Evolutionary conservation across 2,329 filamentous ascomycete species (phyloP).

Genomic region (Aureobasidium uvarum): DNA sequence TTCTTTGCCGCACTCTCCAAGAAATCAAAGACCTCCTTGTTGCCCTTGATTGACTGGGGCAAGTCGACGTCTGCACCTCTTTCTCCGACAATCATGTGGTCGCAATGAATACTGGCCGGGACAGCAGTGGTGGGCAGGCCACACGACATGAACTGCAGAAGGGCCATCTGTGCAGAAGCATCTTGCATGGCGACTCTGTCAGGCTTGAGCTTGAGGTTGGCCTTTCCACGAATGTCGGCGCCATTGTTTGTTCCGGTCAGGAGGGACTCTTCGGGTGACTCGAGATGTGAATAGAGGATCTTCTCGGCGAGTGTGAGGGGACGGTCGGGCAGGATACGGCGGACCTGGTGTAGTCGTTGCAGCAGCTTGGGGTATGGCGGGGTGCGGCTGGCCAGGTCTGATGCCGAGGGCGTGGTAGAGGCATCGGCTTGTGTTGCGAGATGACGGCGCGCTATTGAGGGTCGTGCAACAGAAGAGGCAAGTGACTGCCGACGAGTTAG

Average conservation of each 20-base stretch:
- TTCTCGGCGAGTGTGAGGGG: constrained; percentile 90
- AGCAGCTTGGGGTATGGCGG: constrained; percentile 83
- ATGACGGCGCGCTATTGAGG: constrained; percentile 29
- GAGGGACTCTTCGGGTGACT: constrained; percentile 84
- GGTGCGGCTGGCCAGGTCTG: constrained; percentile 56
- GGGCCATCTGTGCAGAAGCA: constrained; percentile 95
- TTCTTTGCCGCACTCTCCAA: constrained; percentile 86
- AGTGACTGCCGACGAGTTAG: constrained; percentile 20
- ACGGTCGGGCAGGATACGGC: constrained; percentile 62
- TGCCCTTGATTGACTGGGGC: constrained; percentile 78
- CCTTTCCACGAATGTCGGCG: constrained; percentile 75
- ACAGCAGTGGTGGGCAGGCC: constrained; percentile 85
- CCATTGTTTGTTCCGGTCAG: constrained; percentile 81
- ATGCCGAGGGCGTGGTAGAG: constrained; percentile 26
- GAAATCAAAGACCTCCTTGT: constrained; percentile 98
- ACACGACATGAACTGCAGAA: constrained; percentile 98
- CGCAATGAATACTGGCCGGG: constrained; percentile 96
- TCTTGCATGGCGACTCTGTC: constrained; percentile 99
- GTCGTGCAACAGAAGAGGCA: constrained; percentile 22
- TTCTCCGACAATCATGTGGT: constrained; percentile 97
- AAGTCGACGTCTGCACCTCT: constrained; percentile 85
- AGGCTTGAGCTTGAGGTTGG: constrained; percentile 94
- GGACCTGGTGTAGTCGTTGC: constrained; percentile 71
- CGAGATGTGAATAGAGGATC: constrained; percentile 94
- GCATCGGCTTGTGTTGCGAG: constrained; percentile 37